Evolutionary conservation across 2,329 filamentous ascomycete species (phyloP).

Genomic region (Aspergillus aculeatinus): DNA sequence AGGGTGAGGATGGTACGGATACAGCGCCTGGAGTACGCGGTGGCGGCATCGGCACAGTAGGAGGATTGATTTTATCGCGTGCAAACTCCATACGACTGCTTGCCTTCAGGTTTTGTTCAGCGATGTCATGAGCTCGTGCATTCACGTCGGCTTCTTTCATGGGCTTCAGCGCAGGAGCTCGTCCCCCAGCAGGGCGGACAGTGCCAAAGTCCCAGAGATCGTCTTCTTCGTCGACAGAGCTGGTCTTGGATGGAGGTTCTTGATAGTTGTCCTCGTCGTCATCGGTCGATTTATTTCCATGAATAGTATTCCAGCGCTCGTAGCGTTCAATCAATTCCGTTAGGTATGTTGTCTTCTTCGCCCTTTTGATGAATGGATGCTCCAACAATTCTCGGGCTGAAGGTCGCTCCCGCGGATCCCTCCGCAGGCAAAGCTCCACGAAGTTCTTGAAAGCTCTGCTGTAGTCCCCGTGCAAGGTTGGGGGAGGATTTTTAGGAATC

Average conservation of each 20-base stretch:
- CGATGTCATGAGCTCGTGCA: conserved; percentile 56
- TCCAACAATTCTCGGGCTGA: conserved; percentile 82
- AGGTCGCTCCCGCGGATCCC: conserved; percentile 85
- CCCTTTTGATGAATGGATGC: conserved; percentile 84
- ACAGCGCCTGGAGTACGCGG: conserved; percentile 37
- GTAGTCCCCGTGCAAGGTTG: conserved; percentile 76
- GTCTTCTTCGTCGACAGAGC: conserved; percentile 57
- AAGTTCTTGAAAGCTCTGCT: conserved; percentile 83
- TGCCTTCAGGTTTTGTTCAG: conserved; percentile 34
- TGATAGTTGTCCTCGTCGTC: conserved; percentile 61
- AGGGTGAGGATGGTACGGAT: conserved; percentile 50
- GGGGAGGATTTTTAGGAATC: conserved; percentile 91
- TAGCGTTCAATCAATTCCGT: conserved; percentile 93
- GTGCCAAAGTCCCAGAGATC: conserved; percentile 99
- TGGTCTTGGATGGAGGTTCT: conserved; percentile 35
- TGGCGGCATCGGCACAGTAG: conserved; percentile 59
- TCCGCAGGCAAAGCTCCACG: conserved; percentile 76
- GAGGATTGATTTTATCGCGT: conserved; percentile 47
- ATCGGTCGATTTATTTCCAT: conserved; percentile 66
- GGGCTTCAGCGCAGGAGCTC: conserved; percentile 62
- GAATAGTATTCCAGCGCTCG: conserved; percentile 78
- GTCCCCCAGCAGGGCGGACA: conserved; percentile 71
- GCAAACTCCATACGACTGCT: conserved; percentile 27
- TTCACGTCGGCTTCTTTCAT: conserved; percentile 84
- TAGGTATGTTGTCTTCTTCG: conserved; percentile 93